Evolutionary conservation across 2,329 filamentous ascomycete species (phyloP), one percentile per base, ranked within the genome.

Genomic region (Nemania sp.): DNA sequence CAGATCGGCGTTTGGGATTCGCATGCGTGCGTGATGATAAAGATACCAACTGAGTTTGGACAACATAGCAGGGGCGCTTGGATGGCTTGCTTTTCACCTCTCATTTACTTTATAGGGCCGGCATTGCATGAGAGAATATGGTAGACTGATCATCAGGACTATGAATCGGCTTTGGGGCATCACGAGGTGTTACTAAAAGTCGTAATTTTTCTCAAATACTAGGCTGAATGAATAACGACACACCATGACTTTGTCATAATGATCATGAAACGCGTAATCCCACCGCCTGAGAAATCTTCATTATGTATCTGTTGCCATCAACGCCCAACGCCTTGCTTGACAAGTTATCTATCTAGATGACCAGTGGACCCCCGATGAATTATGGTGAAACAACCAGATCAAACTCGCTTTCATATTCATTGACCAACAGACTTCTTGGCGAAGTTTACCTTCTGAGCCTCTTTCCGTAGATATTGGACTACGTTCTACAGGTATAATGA

Each of bases 401-500:
- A 27, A 29, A 15, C 38, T 24, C 41, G 6, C 26, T 29, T 15
- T 8, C 22, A 70, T 52, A 64, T 56, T 68, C 45, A 64, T 68
- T 68, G 1, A 35, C 41, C 35, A 15, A 64, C 63, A 13, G 68
- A 64, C 59, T 78, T 73, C 71, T 71, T 73, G 70, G 74, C 74
- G 67, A 84, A 80, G 66, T 87, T 82, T 18, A 82, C 80, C 62
- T 83, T 82, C 70, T 87, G 86, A 11, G 84, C 85, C 68, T 89
- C 86, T 69, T 85, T 85, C 32, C 88, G 82, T 61, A 90, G 79
- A 73, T 89, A 87, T 75, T 88, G 88, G 64, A 90, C 84, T 45
- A 89, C 87, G 75, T 84, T 84, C 88, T 90, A 67, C 1, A 53
- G 27, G 38, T n/a, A 58, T 35, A 22, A 26, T 18, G 43, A 32